Conservation (phyloP, 148 eudicot species). For the Oxyria digyna region DNA sequence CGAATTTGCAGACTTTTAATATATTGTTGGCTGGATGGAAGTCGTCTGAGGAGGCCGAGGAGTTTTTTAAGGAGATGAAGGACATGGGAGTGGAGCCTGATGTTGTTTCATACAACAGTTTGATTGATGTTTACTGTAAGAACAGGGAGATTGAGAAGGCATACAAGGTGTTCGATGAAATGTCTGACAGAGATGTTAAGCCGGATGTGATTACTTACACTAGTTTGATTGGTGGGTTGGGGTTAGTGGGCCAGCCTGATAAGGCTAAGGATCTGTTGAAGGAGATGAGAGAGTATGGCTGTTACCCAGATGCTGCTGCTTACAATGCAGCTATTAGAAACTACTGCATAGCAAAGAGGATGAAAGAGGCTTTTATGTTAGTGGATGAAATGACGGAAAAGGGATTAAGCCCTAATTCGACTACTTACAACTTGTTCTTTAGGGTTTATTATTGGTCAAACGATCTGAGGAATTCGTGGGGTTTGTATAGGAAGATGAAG, state of each 20-base stretch:
- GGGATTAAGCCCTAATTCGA: constrained; percentile 65
- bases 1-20: constrained; percentile 66
- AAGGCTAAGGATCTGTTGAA: constrained; percentile 59
- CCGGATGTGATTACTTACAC: constrained; percentile 83
- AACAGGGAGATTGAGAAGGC: constrained; percentile 59
- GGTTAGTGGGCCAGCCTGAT: constrained; percentile 79
- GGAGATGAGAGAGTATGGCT: constrained; percentile 75
- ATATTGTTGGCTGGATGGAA: constrained; percentile 81
- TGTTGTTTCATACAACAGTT: constrained; percentile 64
- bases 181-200: constrained; percentile 40
- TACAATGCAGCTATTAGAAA: constrained; percentile 75
- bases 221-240: constrained; percentile 79
- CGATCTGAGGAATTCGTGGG: constrained; percentile 61
- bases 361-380: constrained; percentile 44
- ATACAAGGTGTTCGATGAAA: constrained; percentile 32
- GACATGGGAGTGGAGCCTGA: constrained; percentile 70
- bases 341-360: constrained; percentile 74
- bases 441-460: constrained; percentile 69
- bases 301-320: constrained; percentile 75
- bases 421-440: constrained; percentile 68
- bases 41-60: constrained; percentile 65
- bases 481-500: constrained; percentile 68
- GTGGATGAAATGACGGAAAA: constrained; percentile 56
- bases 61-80: constrained; percentile 65
- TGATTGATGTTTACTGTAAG: constrained; percentile 80